Base-by-base conservation (phyloP, 2,329 filamentous ascomycete genomes). In the Sporothrix phasma region DNA sequence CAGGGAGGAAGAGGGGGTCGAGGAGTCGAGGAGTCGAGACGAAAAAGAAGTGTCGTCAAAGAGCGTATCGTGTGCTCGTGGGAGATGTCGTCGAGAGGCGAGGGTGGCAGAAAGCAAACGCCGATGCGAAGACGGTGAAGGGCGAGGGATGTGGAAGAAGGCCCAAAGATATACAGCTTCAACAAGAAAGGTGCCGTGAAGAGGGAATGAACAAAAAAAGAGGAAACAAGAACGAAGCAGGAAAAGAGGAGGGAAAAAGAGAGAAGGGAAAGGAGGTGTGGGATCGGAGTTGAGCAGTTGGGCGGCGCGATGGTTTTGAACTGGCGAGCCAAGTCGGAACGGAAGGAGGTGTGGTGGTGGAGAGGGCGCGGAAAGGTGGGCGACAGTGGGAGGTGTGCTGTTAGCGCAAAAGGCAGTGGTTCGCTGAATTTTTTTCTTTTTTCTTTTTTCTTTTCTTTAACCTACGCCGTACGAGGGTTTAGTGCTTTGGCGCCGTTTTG, bases 281-380 rank as follows among this genome's bases (percentile, higher is more conserved):
- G 54, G 54, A 64, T 63, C 43, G 41, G 41, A 61, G 53, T 41
- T 49, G 43, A 56, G 53, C 43, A 29, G 62, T 41, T n/a, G 62
- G 62, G 66, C 46, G 46, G 65, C 49, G 56, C 46, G 59, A 63
- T 56, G 64, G 67, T 67, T 68, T 68, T 68, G 65, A 67, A 60
- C 64, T 51, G 39, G 59, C 56, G 53, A 39, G 43, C 45, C 51
- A 64, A 37, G 53, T 24, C 47, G 64, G 64, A n/a, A n/a, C n/a
- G 54, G 53, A 60, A 43, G 60, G 45, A 51, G 64, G 46, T 62
- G 34, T 61, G 51, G 54, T 61, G 45, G 53, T 56, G 26, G 47
- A 62, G 62, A 60, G 54, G 54, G 34, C 45, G 59, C 58, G 41
- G 62, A 22, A 22, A 46, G 24, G 26, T 31, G 26, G 47, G 47